Evolutionary conservation across 1,139 yeast species (phyloP), one percentile per base, ranked within the genome.

Genomic region (Diutina catenulata): DNA sequence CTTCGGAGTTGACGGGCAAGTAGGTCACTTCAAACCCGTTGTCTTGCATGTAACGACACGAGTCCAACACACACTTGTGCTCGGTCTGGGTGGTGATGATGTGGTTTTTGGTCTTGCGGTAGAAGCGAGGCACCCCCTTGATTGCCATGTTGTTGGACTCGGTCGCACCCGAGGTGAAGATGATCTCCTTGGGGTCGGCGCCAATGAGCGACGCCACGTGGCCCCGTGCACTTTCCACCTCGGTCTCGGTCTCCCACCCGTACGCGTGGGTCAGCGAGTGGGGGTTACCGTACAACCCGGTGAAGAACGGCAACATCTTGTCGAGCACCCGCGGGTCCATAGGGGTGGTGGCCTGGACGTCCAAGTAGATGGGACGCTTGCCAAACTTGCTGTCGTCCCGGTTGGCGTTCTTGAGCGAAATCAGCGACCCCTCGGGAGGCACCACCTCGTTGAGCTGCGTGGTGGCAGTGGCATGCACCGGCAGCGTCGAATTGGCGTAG

Each of bases 191-290:
- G 37, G 97, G 87, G 56, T 91, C 96, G 20, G 98, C 98, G 28
- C 77, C 76, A 48, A 93, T 87, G 39, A 91, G 73, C 28, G 68
- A 67, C 3, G 98, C 97, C 40, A 91, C 69, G 49, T 87, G 70
- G 39, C 65, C 70, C 52, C 99, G 75, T 3, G 98, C 95, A 41
- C 64, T 66, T 54, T 91, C 98, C 26, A 93, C 94, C 43, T 82
- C 95, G 49, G 73, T 74, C 42, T 88, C 96, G 5, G 98, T 83
- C 62, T 91, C 99, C 99, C 99, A 91, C 27, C 99, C 99, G 56
- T 91, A 91, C n/a, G 95, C 75, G 55, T 91, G 97, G 10, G 98
- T 93, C 40, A 94, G 78, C 4, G 96, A 86, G 59, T 91, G 99
- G 11, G 98, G 98, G 57, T 91, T 91, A 41, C 99, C 99, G 54